Evolutionary conservation across 2,329 filamentous ascomycete genomes (phyloP).

Genomic region (Venturia asperata): DNA sequence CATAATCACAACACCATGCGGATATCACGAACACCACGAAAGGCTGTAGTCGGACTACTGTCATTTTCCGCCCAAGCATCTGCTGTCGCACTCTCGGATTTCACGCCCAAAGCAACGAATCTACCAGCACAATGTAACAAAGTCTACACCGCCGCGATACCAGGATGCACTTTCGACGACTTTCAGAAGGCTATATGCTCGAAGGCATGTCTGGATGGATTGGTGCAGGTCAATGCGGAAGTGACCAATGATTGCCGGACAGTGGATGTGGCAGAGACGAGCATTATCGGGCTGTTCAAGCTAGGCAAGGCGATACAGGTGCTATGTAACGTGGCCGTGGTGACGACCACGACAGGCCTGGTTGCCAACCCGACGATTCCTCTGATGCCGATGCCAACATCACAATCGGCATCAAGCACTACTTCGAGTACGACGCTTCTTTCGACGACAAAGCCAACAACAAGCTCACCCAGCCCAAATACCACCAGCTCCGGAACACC

Average conservation of each 20-base stretch:
- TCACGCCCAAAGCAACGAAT: conserved; percentile 36
- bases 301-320: conserved; percentile 32
- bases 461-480: background rate
- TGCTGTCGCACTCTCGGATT: conserved; percentile 40
- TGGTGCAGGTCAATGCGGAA: conserved; percentile 30
- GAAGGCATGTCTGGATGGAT: conserved; percentile 34
- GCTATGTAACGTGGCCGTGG: conserved; percentile 34
- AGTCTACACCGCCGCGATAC: conserved; percentile 37
- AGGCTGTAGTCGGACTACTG: conserved; percentile 24
- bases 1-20: conserved; percentile 10
- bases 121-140: conserved; percentile 34
- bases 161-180: conserved; percentile 36
- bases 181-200: conserved; percentile 32
- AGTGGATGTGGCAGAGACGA: conserved; percentile 32
- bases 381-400: conserved; percentile 10
- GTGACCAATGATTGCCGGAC: conserved; percentile 31
- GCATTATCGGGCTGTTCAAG: conserved; percentile 39
- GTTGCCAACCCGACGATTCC: background rate
- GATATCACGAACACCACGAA: conserved; percentile 2
- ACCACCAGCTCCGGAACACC: background rate
- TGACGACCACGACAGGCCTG: conserved; percentile 21
- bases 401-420: background rate
- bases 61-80: conserved; percentile 25
- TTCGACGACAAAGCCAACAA: background rate
- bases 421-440: background rate